These are phyloP conservation scores for Tricholoma sp. DNA, from an alignment of 768 basidiomycete genomes.

Conservation along the genomic window DNA sequence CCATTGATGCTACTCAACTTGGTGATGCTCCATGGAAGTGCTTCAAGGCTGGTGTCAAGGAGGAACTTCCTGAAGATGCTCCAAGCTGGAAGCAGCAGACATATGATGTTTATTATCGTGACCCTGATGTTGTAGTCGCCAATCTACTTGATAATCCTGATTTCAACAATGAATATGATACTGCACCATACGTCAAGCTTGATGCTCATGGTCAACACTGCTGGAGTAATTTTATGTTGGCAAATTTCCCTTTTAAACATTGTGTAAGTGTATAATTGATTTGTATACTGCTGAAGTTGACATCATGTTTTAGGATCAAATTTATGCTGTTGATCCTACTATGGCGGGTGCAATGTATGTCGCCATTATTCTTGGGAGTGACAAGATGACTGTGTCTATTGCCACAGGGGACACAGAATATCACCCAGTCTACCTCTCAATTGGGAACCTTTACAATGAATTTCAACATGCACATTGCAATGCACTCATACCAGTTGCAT, in stretches of 20 bases:
- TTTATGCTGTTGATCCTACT: background rate
- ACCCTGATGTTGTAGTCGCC: slow-evolving; percentile 15
- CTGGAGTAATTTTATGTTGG: slow-evolving; percentile 29
- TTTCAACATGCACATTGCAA: background rate
- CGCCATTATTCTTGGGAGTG: background rate
- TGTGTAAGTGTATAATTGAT: slow-evolving; percentile 8
- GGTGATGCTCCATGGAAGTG: slow-evolving; percentile 9
- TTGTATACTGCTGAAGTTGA: background rate
- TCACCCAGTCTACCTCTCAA: background rate
- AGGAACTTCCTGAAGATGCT: slow-evolving; percentile 5
- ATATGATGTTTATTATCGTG: slow-evolving; percentile 19
- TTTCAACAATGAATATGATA: slow-evolving; percentile 20
- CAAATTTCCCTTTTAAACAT: slow-evolving; percentile 26
- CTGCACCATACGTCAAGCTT: slow-evolving; percentile 18
- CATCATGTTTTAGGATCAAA: background rate
- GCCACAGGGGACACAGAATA: background rate
- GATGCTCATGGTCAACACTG: slow-evolving; percentile 11
- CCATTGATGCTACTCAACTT: slow-evolving; percentile 19
- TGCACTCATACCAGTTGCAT: background rate
- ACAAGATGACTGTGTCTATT: background rate
- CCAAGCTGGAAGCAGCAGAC: slow-evolving; percentile 17
- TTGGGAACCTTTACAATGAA: background rate
- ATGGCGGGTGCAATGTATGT: background rate
- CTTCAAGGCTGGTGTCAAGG: background rate
- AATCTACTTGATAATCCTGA: slow-evolving; percentile 25